Base-by-base conservation (phyloP, 2,329 filamentous ascomycete genomes). In the Rhinocladiella mackenziei region DNA sequence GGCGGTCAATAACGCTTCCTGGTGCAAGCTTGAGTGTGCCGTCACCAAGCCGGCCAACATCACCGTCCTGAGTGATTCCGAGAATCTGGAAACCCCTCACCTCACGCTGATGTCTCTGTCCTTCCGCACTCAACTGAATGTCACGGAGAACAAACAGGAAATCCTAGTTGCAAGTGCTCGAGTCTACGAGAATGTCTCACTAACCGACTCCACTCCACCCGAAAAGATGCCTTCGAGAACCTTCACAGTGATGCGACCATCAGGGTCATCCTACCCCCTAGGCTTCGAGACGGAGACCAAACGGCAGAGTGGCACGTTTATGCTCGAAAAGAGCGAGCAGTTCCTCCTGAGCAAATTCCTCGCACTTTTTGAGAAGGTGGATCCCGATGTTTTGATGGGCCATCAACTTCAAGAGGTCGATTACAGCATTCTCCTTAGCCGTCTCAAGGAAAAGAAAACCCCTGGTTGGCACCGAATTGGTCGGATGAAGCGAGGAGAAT, bases 351-450 rank as follows among this genome's bases (percentile, higher is more conserved):
- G 83, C 56, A 87, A 89, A 62, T 94, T 98, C 64, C 70, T 98
- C 51, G 89, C 89, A 2, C 82, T 96, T 58, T 76, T 98, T 28
- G 86, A 94, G 58, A 77, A 84, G 20, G 83, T 86, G 49, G 92
- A 98, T 59, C 92, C 92, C 0, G 92, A 98, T 70, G 89, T 95
- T 20, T 78, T 98, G 25, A 76, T 97, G 55, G 92, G 92, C 9
- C 91, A 98, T 64, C 85, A 94, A 59, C 76, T 98, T n/a, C 92
- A 98, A 64, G 92, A 94, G 58, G 89, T 96, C 3, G 92, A 98
- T 62, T 94, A 94, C 63, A 94, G 89, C 56, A 82, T 96, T 44
- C 72, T 98, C 8, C 73, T 98, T 18, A 94, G 80, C 62, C 83
- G 92, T 38, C 73, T 98, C 57, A 81, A 87, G 50, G 86, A 94